Conservation (phyloP, 176 grass and related monocot species). For the Ensete glaucum region DNA sequence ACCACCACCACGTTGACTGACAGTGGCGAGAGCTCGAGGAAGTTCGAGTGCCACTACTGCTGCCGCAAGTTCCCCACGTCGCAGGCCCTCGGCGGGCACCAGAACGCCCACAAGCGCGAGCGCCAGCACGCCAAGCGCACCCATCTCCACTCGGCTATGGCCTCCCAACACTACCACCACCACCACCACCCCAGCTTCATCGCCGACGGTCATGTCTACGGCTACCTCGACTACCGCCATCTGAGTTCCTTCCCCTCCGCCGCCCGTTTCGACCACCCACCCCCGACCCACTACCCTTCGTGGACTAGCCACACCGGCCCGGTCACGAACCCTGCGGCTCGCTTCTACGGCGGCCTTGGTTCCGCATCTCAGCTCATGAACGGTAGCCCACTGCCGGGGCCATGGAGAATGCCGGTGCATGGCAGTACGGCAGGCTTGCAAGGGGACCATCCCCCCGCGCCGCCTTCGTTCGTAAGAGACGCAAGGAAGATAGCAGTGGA, state of each 20-base stretch:
- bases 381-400: constrained; percentile 35
- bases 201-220: constrained; percentile 21
- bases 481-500: constrained; percentile 5
- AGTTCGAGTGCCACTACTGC: constrained; percentile 94
- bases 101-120: constrained; percentile 50
- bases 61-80: constrained; percentile 79
- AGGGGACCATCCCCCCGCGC: constrained; percentile 22
- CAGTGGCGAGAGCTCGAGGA: constrained; percentile 12
- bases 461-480: constrained; percentile 26
- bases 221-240: constrained; percentile 34
- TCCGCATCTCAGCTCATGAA: constrained; percentile 59
- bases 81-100: constrained; percentile 44
- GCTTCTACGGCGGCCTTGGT: constrained; percentile 38
- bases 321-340: constrained; percentile 5
- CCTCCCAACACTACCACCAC: constrained; percentile 33
- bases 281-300: constrained; percentile 61
- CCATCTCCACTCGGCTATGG: constrained; percentile 63
- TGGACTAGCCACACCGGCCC: constrained; percentile 29
- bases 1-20: neutral
- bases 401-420: constrained; percentile 29
- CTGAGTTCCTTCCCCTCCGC: neutral
- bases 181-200: neutral
- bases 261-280: constrained; percentile 26
- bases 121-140: constrained; percentile 62
- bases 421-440: constrained; percentile 7